These are phyloP conservation scores for Kwoniella bestiolae DNA, from an alignment of 768 basidiomycete species.

Conservation along the genomic window DNA sequence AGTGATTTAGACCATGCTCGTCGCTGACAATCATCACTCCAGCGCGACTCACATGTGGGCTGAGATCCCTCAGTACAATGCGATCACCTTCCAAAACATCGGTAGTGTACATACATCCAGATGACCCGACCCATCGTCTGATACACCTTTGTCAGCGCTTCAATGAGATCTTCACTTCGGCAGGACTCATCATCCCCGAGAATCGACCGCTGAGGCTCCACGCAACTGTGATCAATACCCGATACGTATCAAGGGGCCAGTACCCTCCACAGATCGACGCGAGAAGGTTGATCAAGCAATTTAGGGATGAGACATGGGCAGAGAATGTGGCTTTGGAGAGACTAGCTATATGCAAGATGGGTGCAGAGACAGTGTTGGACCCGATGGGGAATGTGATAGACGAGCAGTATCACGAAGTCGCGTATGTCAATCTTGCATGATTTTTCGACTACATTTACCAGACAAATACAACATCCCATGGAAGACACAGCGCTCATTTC, in stretches of 20 bases:
- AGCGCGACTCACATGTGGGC: neutral
- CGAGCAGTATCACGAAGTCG: constrained; percentile 6
- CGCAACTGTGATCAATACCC: constrained; percentile 8
- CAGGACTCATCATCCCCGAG: neutral
- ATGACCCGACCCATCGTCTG: neutral
- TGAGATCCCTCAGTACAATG: constrained; percentile 8
- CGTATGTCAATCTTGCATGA: neutral
- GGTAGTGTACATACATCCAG: constrained; percentile 5
- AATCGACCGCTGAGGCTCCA: neutral
- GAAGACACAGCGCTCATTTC: neutral
- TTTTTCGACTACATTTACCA: neutral
- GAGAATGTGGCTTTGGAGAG: constrained; percentile 5
- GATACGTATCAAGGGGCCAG: neutral
- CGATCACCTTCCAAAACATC: constrained; percentile 6
- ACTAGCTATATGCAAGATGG: constrained; percentile 5
- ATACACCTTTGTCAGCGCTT: constrained; percentile 4
- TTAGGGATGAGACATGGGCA: constrained; percentile 4
- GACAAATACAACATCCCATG: no score
- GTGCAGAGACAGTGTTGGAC: neutral
- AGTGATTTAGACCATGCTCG: neutral
- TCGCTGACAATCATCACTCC: neutral
- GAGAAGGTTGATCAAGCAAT: neutral
- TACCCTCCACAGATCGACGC: constrained; percentile 1
- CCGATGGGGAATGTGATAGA: neutral
- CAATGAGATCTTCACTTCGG: neutral